Conservation (phyloP, 73 alveolate genomes). For the Paraurostyla sp. region DNA sequence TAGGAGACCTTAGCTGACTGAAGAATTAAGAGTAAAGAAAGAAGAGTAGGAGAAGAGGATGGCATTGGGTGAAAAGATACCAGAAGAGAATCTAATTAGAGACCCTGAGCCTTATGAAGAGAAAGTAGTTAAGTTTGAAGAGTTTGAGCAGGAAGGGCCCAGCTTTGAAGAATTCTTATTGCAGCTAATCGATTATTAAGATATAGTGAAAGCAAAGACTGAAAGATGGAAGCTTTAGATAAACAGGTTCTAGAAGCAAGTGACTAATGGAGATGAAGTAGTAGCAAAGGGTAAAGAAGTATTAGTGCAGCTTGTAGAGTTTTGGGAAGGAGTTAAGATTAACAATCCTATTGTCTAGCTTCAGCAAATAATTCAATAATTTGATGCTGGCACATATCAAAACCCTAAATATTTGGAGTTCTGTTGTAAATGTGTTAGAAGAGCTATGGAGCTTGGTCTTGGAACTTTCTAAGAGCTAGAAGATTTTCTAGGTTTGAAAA, state of each 20-base stretch:
- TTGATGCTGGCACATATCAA: conserved; percentile 55
- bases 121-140: conserved; percentile 54
- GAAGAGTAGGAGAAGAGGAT: conserved; percentile 61
- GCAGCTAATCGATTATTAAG: conserved; percentile 66
- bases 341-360: conserved; percentile 52
- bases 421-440: conserved; percentile 89
- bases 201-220: conserved; percentile 65
- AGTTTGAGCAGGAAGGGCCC: conserved; percentile 69
- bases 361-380: neutral
- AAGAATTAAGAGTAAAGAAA: conserved; percentile 63
- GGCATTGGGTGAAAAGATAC: conserved; percentile 68
- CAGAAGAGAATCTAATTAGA: conserved; percentile 67
- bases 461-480: conserved; percentile 66
- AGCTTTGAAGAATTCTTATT: conserved; percentile 78
- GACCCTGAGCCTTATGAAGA: conserved; percentile 83
- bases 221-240: conserved; percentile 78
- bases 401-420: conserved; percentile 84
- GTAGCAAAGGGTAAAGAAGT: conserved; percentile 83
- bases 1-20: conserved; percentile 63
- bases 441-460: conserved; percentile 86
- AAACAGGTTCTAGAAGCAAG: conserved; percentile 50
- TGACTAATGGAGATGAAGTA: conserved; percentile 81
- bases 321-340: conserved; percentile 93
- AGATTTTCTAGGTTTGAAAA: conserved; percentile 18
- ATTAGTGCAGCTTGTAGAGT: conserved; percentile 82